Evolutionary conservation across 2,329 filamentous ascomycete genomes (phyloP), one percentile per base, ranked within the genome.

Genomic region (Aspergillus texensis): DNA sequence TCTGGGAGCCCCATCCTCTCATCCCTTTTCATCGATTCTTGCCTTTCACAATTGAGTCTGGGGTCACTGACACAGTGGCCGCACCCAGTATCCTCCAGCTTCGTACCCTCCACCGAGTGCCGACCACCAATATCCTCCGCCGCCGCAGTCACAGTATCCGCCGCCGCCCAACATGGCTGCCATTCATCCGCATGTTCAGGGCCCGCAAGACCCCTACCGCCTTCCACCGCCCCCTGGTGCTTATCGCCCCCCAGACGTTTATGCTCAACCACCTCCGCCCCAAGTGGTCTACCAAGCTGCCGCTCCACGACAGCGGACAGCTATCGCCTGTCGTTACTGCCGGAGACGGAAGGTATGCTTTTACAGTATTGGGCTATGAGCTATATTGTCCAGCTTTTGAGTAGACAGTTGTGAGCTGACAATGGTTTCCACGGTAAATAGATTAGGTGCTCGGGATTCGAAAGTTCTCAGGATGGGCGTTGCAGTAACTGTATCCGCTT

Each of bases 391-490:
- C 53, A 30, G 14, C 21, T n/a, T 11, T 34, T 32, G 28, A n/a
- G 16, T 32, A 19, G 46, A 32, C n/a, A 43, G 48, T 69, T 24
- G 19, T 52, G 16, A 24, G 48, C 62, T 69, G 56, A 67, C 62
- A 28, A 21, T 46, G n/a, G 19, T 43, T 46, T 57, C 26, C 16
- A 41, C 50, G 26, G 53, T 57, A 65, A 64, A 62, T 76, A 92
- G 89, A 91, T 92, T 75, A 88, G 90, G 64, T 92, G 89, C 81
- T 91, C 89, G 4, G 90, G 89, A 32, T 92, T 91, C 74, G 89
- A 91, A 71, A 86, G 85, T 62, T 90, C 88, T 45, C 86, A 89
- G 45, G 88, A 91, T 76, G 90, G 90, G 64, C 86, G 89, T 64
- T 92, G 89, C 81, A 86, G 84, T 72, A 92, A 92, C 75, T 92